Evolutionary conservation across 2,329 filamentous ascomycete genomes (phyloP), one percentile per base, ranked within the genome.

Genomic region (Setomelanomma holmii): DNA sequence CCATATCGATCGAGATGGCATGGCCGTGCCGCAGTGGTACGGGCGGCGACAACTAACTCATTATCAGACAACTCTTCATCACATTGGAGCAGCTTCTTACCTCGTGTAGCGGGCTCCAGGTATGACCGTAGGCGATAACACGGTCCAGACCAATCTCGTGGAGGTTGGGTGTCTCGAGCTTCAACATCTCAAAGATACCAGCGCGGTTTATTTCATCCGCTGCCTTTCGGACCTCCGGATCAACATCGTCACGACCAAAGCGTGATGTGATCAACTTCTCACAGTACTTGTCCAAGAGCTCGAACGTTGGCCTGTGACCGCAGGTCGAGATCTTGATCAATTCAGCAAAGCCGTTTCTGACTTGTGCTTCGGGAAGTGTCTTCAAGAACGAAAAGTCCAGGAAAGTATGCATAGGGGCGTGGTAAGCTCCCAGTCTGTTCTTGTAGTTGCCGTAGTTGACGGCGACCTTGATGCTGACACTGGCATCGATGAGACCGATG

Each of bases 361-460:
- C 86, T 71, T 90, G 87, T 2, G 85, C 84, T 8, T 80, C 80
- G 0, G 88, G 87, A 0, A 90, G 77, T 1, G 85, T 88, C 40
- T 84, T 84, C n/a, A 90, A 77, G 74, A 90, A 90, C 14, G 80
- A 83, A 69, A 90, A 90, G 71, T 90, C 88, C 40, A 90, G 82
- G 77, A 90, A 89, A 0, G 88, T 90, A 67, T 88, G 85, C 41
- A 85, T 80, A 0, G 88, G 88, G 0, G 88, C 87, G 65, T 90
- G 88, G 69, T 90, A 90, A 4, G 87, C 88, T 22, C 87, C 87
- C 0, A 90, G 81, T 11, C 87, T 81, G 75, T 90, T 90, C 80
- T 90, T 90, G 79, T 89, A 89, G 71, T 86, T 85, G 69, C 86
- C 87, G 64, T 90, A 89, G 77, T 90, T 90, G 64, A 90, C 87